Percentiles rank a stretch among this genome's conserved stretches.
Conservation (phyloP, 306 rosid genomes). For the Glycyrrhiza uralensis region DNA sequence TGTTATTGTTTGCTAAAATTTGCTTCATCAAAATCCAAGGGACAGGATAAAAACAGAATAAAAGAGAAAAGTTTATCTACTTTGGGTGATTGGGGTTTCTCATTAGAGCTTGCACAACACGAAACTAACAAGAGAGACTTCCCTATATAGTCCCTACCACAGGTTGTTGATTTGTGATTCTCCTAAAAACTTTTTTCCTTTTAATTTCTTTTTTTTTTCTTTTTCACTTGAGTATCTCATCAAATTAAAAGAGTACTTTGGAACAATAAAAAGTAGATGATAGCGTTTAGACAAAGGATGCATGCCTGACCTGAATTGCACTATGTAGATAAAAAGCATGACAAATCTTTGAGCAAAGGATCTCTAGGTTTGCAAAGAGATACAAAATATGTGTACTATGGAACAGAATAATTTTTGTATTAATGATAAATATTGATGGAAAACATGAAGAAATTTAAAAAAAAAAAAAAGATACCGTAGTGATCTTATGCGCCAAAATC, state of each 20-base stretch:
- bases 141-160: constrained; percentile 12
- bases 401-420: constrained; percentile 42
- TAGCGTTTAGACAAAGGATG: constrained; percentile 40
- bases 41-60: not conserved
- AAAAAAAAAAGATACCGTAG: constrained; percentile 39
- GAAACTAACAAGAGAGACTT: not conserved
- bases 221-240: constrained; percentile 33
- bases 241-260: constrained; percentile 36
- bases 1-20: not conserved
- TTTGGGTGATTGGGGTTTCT: constrained; percentile 14
- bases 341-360: constrained; percentile 47
- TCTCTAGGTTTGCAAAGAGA: constrained; percentile 27
- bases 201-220: not conserved
- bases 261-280: constrained; percentile 42
- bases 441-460: no score
- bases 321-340: constrained; percentile 46
- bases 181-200: not conserved
- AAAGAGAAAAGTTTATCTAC: not conserved
- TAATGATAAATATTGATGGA: constrained; percentile 34
- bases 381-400: constrained; percentile 32
- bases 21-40: not conserved
- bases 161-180: constrained; percentile 22
- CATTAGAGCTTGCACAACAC: constrained; percentile 7
- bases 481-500: constrained; percentile 70
- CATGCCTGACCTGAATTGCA: constrained; percentile 25